Evolutionary conservation across 192 early-diverging fungal genomes (phyloP).

Genomic region (Umbelopsis isabellina): DNA sequence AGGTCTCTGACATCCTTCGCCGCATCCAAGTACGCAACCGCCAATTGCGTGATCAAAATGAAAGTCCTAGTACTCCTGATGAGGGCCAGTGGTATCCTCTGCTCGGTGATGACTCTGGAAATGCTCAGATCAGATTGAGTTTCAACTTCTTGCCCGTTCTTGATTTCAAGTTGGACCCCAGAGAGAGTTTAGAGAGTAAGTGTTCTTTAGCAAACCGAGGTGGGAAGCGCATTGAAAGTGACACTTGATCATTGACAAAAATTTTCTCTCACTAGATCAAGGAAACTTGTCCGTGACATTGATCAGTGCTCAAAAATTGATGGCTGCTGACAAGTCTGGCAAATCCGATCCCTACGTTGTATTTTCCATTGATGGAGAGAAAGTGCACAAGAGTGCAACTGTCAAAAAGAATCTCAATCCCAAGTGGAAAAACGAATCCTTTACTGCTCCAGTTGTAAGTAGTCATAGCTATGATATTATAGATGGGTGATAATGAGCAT

Average conservation of each 20-base stretch:
- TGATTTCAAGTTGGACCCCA: slow-evolving; percentile 30
- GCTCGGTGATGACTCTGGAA: background rate
- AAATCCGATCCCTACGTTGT: slow-evolving; percentile 69
- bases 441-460: slow-evolving; percentile 35
- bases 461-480: too few species aligned
- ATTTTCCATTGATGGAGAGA: slow-evolving; percentile 60
- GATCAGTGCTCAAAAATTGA: slow-evolving; percentile 29
- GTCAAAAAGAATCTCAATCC: slow-evolving; percentile 69
- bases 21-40: slow-evolving; percentile 19
- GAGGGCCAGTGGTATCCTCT: slow-evolving; percentile 38
- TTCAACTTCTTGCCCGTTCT: slow-evolving; percentile 36
- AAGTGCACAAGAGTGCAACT: slow-evolving; percentile 59
- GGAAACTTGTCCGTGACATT: slow-evolving; percentile 35
- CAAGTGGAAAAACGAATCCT: slow-evolving; percentile 36
- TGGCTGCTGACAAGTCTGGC: slow-evolving; percentile 46
- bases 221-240: too few species aligned
- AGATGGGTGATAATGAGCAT: background rate
- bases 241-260: too few species aligned
- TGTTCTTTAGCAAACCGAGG: background rate
- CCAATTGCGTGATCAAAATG: background rate
- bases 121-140: slow-evolving; percentile 32
- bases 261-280: slow-evolving; percentile 31
- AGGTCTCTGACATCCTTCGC: slow-evolving; percentile 25
- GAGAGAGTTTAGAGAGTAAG: slow-evolving; percentile 43
- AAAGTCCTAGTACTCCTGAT: slow-evolving; percentile 2